Percentiles rank a stretch among this genome's conserved stretches.
Evolutionary conservation across 2,329 filamentous ascomycete genomes (phyloP).

Genomic region (Aspergillus sergii): DNA sequence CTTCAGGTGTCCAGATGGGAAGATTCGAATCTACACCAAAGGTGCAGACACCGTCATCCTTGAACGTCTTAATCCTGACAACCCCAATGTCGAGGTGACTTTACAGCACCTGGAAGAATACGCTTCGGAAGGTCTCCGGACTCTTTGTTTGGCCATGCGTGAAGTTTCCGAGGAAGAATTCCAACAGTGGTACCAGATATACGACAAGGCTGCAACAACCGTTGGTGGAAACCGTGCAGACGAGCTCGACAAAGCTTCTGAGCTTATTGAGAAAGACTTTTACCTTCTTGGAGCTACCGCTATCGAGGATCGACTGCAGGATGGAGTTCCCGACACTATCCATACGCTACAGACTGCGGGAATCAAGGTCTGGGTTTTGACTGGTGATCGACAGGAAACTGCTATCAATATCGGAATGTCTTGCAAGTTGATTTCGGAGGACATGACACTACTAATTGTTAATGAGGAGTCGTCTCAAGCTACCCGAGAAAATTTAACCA

Average conservation of each 20-base stretch:
- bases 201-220: constrained; percentile 84
- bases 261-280: constrained; percentile 91
- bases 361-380: constrained; percentile 98
- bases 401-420: constrained; percentile 99
- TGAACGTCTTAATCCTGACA: constrained; percentile 81
- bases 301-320: constrained; percentile 95
- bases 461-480: constrained; percentile 82
- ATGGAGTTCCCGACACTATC: constrained; percentile 97
- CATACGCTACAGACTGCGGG: constrained; percentile 94
- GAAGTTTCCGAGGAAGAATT: constrained; percentile 90
- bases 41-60: constrained; percentile 97
- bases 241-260: constrained; percentile 94
- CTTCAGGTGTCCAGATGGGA: constrained; percentile 93
- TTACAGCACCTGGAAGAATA: constrained; percentile 97
- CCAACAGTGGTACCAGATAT: constrained; percentile 82
- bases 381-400: constrained; percentile 95
- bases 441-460: constrained; percentile 96
- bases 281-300: constrained; percentile 91
- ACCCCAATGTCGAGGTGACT: constrained; percentile 85
- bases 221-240: constrained; percentile 90
- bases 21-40: constrained; percentile 91
- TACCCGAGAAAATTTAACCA: constrained; percentile 85
- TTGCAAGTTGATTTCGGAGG: constrained; percentile 96
- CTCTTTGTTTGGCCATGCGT: constrained; percentile 90
- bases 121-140: constrained; percentile 91